Percentiles rank a stretch among this genome's conserved stretches.
phyloP scores from a whole-genome alignment of 2,329 filamentous ascomycete genomes.

The Esteya vermicola region DNA sequence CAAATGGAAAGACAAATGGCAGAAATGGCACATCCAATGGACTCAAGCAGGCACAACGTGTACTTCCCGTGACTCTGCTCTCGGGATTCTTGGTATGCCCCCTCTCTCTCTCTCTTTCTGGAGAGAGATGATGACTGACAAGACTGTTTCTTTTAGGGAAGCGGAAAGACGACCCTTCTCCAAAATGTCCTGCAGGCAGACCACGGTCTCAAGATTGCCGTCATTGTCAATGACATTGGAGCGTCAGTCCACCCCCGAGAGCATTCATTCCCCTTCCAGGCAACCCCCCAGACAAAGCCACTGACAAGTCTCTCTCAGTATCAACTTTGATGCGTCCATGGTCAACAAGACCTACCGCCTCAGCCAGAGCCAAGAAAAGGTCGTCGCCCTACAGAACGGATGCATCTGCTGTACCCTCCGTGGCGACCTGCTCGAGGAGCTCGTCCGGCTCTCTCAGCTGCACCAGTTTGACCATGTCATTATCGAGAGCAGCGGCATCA shows the following conservation, averaged over 20 bases:
- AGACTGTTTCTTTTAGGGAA: constrained; percentile 23
- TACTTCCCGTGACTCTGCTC: constrained; percentile 42
- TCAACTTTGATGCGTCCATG: constrained; percentile 52
- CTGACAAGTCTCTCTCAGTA: constrained; percentile 4
- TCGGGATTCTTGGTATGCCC: constrained; percentile 36
- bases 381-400: constrained; percentile 56
- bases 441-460: constrained; percentile 48
- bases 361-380: constrained; percentile 45
- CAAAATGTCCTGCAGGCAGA: constrained; percentile 53
- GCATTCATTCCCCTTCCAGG: background rate
- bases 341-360: constrained; percentile 42
- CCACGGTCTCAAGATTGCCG: constrained; percentile 53
- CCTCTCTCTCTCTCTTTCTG: background rate
- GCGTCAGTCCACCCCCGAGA: constrained; percentile 22
- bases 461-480: constrained; percentile 56
- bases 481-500: constrained; percentile 59
- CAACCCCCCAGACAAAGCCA: too few species aligned
- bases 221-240: constrained; percentile 62
- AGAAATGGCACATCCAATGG: too few species aligned
- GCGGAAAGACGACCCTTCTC: constrained; percentile 57
- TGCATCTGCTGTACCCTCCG: constrained; percentile 67
- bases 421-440: constrained; percentile 55
- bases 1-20: too few species aligned
- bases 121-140: background rate
- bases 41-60: too few species aligned